Evolutionary conservation across 2,329 filamentous ascomycete species (phyloP), one percentile per base, ranked within the genome.

Genomic region (Fusarium redolens): DNA sequence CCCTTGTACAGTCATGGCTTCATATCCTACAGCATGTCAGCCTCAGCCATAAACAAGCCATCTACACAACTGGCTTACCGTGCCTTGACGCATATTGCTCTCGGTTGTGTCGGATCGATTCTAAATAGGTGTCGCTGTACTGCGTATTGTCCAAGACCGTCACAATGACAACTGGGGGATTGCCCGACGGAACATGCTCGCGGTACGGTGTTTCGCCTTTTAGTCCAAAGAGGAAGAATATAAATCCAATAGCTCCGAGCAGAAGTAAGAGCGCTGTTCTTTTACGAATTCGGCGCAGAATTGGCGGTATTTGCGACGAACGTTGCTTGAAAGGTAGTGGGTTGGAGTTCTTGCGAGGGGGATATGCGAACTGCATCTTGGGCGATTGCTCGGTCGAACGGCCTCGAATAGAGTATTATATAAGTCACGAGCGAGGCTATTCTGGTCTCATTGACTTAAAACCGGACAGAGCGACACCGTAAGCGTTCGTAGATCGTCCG

Each of bases 341-440:
- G 79, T 92, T 91, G 74, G 93, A 96, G 79, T 89, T 91, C 84
- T 96, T 97, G 82, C 95, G 92, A 78, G 94, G 90, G 61, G 95
- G 95, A 77, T 97, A 91, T 72, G 95, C 94, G 86, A 96, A 95
- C 82, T 97, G 95, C 94, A 97, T 96, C 76, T 77, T 86, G 78
- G 69, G 72, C 56, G 47, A 61, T 41, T 44, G 13, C n/a, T 43
- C 12, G 5, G 11, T 15, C 11, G 14, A 18, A 20, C 7, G 30
- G 44, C 18, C 10, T 41, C 41, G 7, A 45, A 28, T 17, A 17
- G n/a, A 40, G 30, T 17, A 20, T 15, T 33, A 17, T 66, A 15
- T 31, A 33, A 40, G 47, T 75, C 56, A 62, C 43, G n/a, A 50
- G 43, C 14, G 54, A 44, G 20, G 1, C n/a, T 40, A 33, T 30